These are phyloP conservation scores for Gossypium gossypioides DNA, from an alignment of 441 rosid genomes.

Conservation along the genomic window DNA sequence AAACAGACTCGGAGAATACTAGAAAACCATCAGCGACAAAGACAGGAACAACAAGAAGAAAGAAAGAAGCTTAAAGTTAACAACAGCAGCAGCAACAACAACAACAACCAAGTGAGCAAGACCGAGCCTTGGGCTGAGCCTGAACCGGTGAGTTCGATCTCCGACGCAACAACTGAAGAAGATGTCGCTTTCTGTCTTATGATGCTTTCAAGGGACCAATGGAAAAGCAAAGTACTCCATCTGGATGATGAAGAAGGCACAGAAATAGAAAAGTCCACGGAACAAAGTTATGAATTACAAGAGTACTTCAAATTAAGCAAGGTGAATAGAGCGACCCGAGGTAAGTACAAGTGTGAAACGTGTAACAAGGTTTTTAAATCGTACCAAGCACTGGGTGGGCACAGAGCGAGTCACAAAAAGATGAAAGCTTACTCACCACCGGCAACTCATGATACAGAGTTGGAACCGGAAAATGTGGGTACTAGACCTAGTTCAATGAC, in stretches of 20 bases:
- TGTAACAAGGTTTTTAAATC: conserved; percentile 54
- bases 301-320: conserved; percentile 20
- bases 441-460: conserved; percentile 19
- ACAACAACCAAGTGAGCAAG: conserved; percentile 29
- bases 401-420: conserved; percentile 64
- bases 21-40: conserved; percentile 17
- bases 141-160: conserved; percentile 58
- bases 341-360: conserved; percentile 52
- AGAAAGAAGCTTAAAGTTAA: conserved; percentile 28
- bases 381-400: conserved; percentile 73
- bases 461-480: conserved; percentile 29
- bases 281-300: conserved; percentile 26
- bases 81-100: background rate
- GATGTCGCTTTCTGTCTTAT: conserved; percentile 66
- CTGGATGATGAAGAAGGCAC: conserved; percentile 22
- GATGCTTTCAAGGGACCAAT: conserved; percentile 53
- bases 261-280: conserved; percentile 25
- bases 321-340: conserved; percentile 13
- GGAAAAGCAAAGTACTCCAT: conserved; percentile 33
- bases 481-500: conserved; percentile 12
- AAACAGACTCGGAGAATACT: conserved; percentile 41
- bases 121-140: conserved; percentile 39
- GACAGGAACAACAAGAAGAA: conserved; percentile 12
- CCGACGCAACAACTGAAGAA: conserved; percentile 55
- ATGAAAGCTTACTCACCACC: conserved; percentile 24